Percentiles rank a stretch among this genome's conserved stretches.
Conservation (phyloP, 2,329 filamentous ascomycete species). For the Sclerotinia borealis region DNA sequence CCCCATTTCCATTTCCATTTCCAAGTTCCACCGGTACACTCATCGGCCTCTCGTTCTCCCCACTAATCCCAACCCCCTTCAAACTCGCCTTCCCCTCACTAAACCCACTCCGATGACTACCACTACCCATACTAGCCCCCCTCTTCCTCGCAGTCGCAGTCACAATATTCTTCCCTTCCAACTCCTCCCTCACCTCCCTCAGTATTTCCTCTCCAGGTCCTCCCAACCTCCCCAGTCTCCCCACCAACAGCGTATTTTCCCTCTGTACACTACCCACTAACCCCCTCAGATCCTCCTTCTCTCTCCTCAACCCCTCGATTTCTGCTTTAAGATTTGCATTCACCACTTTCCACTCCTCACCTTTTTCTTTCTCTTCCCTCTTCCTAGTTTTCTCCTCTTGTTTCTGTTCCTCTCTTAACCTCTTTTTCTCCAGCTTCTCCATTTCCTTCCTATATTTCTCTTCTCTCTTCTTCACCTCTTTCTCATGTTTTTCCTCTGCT, state of each 20-base stretch:
- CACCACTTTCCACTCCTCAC: slow-evolving; percentile 40
- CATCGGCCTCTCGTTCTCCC: not conserved
- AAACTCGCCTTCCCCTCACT: not conserved
- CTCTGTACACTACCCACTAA: slow-evolving; percentile 53
- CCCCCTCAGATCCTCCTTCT: slow-evolving; percentile 48
- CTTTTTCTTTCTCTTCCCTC: slow-evolving; percentile 48
- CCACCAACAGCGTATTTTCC: slow-evolving; percentile 54
- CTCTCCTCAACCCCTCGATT: slow-evolving; percentile 48
- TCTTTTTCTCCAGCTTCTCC: slow-evolving; percentile 57
- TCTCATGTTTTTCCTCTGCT: slow-evolving; percentile 56
- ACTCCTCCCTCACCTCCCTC: slow-evolving; percentile 25
- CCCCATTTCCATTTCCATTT: not conserved
- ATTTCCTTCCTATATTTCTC: slow-evolving; percentile 61
- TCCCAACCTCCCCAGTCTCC: slow-evolving; percentile 44
- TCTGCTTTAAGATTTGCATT: slow-evolving; percentile 44
- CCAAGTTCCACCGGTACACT: not conserved
- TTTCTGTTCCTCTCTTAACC: slow-evolving; percentile 55
- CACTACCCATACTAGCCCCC: slow-evolving; percentile 23
- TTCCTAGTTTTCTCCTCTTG: slow-evolving; percentile 47
- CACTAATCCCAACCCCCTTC: not conserved
- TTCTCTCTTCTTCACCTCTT: slow-evolving; percentile 58
- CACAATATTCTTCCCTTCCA: slow-evolving; percentile 9
- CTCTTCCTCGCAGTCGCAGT: slow-evolving; percentile 18
- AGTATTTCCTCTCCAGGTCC: slow-evolving; percentile 27
- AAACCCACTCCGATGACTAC: not conserved